Evolutionary conservation across 495 filamentous ascomycete genomes (phyloP).

Genomic region (Penicillium maclennaniae): DNA sequence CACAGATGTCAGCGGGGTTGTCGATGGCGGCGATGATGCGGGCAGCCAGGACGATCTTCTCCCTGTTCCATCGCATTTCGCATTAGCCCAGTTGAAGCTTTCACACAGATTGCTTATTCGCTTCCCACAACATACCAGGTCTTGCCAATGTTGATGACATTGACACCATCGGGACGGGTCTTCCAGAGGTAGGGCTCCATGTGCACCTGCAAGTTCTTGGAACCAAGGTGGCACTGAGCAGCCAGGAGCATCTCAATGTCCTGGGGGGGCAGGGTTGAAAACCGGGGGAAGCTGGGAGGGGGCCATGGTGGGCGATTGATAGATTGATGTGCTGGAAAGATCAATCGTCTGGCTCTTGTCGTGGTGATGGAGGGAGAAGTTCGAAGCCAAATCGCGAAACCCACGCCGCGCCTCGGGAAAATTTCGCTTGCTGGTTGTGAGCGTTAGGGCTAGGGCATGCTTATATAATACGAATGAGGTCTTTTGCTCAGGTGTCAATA

Average conservation of each 20-base stretch:
- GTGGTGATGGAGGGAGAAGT: constrained; percentile 39
- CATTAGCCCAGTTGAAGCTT: constrained; percentile 21
- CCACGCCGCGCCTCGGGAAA: constrained; percentile 29
- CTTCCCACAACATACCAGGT: constrained; percentile 70
- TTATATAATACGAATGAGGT: constrained; percentile 1
- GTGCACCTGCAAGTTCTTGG: constrained; percentile 97
- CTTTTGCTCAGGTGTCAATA: not conserved
- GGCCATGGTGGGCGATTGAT: constrained; percentile 79
- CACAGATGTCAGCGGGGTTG: constrained; percentile 98
- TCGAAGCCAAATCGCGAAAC: constrained; percentile 33
- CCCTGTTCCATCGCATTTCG: constrained; percentile 55
- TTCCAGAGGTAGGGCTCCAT: constrained; percentile 99
- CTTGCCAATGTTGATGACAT: constrained; percentile 99
- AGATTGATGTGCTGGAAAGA: constrained; percentile 47
- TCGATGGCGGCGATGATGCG: constrained; percentile 98
- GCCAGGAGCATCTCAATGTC: constrained; percentile 99
- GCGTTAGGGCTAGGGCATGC: constrained; percentile 40
- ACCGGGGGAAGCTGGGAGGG: constrained; percentile 83
- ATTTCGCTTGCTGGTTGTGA: constrained; percentile 45
- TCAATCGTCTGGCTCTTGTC: constrained; percentile 53
- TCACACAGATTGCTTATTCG: not conserved
- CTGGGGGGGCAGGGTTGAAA: constrained; percentile 77
- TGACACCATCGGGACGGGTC: constrained; percentile 95
- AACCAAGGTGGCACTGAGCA: constrained; percentile 93
- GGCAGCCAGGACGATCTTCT: constrained; percentile 98